Conservation (phyloP, 129 eudicot genomes). For the Helianthus annuus region HanXRQr2.0-SUNRISE NC_035436.2:206832631-206833130, state of each 20-base stretch:
- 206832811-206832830: conserved; percentile 84
- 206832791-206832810: conserved; percentile 83
- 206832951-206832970: conserved; percentile 76
- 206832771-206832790: conserved; percentile 89
- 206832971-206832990: conserved; percentile 47
- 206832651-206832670: conserved; percentile 69
- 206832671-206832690: conserved; percentile 74
- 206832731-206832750: conserved; percentile 78
- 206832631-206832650: conserved; percentile 63
- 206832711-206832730: conserved; percentile 76
- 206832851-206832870: conserved; percentile 83
- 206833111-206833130: conserved; percentile 56
- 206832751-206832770: conserved; percentile 76
- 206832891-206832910: conserved; percentile 77
- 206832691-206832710: conserved; percentile 65
- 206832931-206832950: conserved; percentile 64
- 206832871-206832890: conserved; percentile 77
- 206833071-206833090: conserved; percentile 70
- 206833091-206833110: conserved; percentile 79
- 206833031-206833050: conserved; percentile 83
- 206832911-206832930: conserved; percentile 69
- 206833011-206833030: conserved; percentile 68
- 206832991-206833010: conserved; percentile 53
- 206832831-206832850: conserved; percentile 79
- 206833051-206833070: conserved; percentile 65